A percentile compares a stretch with the other conserved stretches of the same genome.
phyloP scores from a whole-genome alignment of 2,329 filamentous ascomycete genomes.

The Tolypocladium pustulatum region DNA sequence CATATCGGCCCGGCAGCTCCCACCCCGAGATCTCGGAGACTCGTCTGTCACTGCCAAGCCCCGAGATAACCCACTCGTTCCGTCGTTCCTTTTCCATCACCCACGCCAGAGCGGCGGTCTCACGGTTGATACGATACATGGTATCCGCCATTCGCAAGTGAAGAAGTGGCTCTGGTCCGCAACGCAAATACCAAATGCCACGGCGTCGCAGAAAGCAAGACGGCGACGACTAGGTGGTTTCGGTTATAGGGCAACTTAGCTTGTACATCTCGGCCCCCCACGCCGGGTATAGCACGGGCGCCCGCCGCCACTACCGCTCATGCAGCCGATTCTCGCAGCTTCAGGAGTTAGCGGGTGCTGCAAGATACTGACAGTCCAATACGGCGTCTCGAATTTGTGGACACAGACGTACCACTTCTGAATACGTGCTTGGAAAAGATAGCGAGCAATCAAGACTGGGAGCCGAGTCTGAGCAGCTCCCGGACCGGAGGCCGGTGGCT shows the following conservation, averaged over 20 bases:
- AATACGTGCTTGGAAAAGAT: not conserved
- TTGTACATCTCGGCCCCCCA: not conserved
- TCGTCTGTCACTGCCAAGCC: not conserved
- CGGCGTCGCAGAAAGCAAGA: not conserved
- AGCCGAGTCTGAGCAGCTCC: not conserved
- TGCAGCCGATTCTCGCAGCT: not conserved
- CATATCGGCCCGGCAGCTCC: not conserved
- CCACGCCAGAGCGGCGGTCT: not conserved
- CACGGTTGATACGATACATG: not conserved
- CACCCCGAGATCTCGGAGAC: not conserved
- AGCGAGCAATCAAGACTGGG: not conserved
- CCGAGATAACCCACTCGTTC: not conserved
- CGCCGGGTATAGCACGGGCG: too few relatives aligned
- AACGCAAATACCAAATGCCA: not conserved
- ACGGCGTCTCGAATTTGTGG: not conserved
- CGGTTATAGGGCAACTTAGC: not conserved
- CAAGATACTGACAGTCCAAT: not conserved
- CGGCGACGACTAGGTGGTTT: not conserved
- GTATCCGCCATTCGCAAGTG: not conserved
- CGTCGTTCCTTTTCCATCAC: not conserved
- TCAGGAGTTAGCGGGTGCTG: not conserved
- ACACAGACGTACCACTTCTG: not conserved
- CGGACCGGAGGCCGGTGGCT: not conserved
- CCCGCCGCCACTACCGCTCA: too few relatives aligned
- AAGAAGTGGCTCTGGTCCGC: not conserved